Evolutionary conservation across 2,329 filamentous ascomycete genomes (phyloP), one percentile per base, ranked within the genome.

Genomic region (Gnomoniopsis sp.): DNA sequence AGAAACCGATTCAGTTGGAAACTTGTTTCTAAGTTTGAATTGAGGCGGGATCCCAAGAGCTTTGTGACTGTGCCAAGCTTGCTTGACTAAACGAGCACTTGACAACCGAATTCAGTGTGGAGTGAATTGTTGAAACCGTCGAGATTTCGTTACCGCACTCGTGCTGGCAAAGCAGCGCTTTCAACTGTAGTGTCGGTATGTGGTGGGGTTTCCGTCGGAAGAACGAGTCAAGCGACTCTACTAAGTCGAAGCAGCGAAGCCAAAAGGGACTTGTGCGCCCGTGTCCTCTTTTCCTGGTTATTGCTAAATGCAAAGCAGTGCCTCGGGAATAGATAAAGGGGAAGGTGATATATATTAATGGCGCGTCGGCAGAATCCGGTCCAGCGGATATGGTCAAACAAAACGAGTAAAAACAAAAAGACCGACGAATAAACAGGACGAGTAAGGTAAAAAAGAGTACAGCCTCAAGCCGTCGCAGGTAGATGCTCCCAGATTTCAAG

Each of bases 381-480:
- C 59, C 59, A 57, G 59, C 59, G 57, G 59, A 62, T 33, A 43
- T 46, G 49, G 26, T 47, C 14, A 8, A 34, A 15, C 23, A 17
- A 21, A n/a, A 36, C 6, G 43, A 7, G 14, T 10, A 48, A 36
- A 48, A 14, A 36, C 49, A 48, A 48, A 41, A 52, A 38, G 12
- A 50, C 21, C 2, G 49, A 26, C 17, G 7, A 36, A 21, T 41
- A 23, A 47, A 41, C 22, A 48, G 30, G 46, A 17, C 23, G 34
- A 59, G 26, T 10, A 41, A 22, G 51, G 23, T 8, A 38, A 52
- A 21, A 33, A 36, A 30, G 22, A 43, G 21, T 57, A 46, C 58
- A 48, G 59, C 47, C 46, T 50, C 50, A 52, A 51, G 58, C 58
- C 57, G 58, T 60, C 41, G 49, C 49, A 34, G 50, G 43, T 43